Evolutionary conservation across 2,329 filamentous ascomycete genomes (phyloP).

Genomic region (Cercospora canescens): DNA sequence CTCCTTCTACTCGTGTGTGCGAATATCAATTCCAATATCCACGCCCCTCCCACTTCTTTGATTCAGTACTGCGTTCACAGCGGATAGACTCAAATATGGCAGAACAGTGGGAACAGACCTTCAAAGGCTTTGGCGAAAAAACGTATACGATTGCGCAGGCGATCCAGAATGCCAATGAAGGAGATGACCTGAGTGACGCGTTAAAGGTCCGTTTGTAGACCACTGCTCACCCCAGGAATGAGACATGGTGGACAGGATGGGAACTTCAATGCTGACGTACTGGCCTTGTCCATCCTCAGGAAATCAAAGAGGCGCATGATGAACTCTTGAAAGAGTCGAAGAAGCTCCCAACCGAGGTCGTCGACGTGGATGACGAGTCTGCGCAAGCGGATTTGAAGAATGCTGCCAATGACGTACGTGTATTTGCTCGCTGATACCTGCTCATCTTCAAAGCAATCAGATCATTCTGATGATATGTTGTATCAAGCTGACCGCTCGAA

Average conservation of each 20-base stretch:
- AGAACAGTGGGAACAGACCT: conserved; percentile 25
- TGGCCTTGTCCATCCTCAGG: conserved; percentile 5
- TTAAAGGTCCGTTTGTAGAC: conserved; percentile 16
- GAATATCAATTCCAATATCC: too few species aligned
- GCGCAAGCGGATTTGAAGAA: conserved; percentile 25
- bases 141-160: conserved; percentile 24
- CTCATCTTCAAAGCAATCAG: too few species aligned
- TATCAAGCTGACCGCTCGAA: too few species aligned
- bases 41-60: too few species aligned
- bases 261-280: background rate
- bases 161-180: conserved; percentile 23
- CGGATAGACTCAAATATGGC: conserved; percentile 15
- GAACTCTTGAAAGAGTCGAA: conserved; percentile 22
- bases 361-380: conserved; percentile 24
- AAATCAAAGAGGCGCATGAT: conserved; percentile 23
- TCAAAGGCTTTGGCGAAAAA: conserved; percentile 24
- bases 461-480: too few species aligned
- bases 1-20: too few species aligned
- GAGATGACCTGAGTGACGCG: conserved; percentile 19
- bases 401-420: conserved; percentile 20
- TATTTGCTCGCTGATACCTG: background rate
- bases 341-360: conserved; percentile 19
- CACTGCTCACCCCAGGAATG: background rate
- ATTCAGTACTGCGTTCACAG: background rate
- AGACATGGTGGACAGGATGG: background rate